Base-by-base conservation (phyloP, 2,329 filamentous ascomycete genomes). In the Nemania diffusa region DNA sequence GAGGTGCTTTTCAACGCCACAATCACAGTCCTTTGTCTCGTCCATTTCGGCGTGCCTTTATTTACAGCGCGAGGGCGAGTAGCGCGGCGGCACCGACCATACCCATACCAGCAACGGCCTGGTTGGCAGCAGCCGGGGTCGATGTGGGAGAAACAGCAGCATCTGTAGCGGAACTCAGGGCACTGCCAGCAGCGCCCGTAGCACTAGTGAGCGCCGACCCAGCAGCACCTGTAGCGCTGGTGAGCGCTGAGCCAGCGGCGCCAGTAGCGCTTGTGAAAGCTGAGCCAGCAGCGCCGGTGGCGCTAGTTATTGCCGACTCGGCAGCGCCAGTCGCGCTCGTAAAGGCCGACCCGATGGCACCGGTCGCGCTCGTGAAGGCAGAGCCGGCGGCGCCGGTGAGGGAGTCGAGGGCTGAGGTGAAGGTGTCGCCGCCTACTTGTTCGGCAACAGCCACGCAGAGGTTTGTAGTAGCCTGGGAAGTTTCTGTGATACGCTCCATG, bases 31-130 rank as follows among this genome's bases (percentile, higher is more conserved):
- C 15, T 40, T 40, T 40, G 8, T 13, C 11, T 22, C 46, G n/a
- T 17, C 22, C 29, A 8, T n/a, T 26, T 40, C 34, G 15, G 8
- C 34, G 15, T 5, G 11, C 34, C 34, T 15, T 48, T 62, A 2
- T 15, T 74, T 75, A 80, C 48, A 81, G 69, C 48, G 74, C 78
- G 4, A 78, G 42, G 24, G 74, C 78, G 62, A 74, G 74, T 20
- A 76, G 66, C 24, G 74, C 75, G 37, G 74, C 77, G 22, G 75
- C 72, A 29, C 73, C 75, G n/a, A 75, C 73, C 29, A 79, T 69
- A n/a, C 75, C 77, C 46, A 75, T 69, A 37, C 75, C 74, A 15
- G 72, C 72, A 13, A 64, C 71, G 50, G 73, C 68, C 24, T 73
- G 76, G 55, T 61, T 64, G 37, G 72, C 76, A 26, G 75, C 76